Conservation (phyloP, 2,329 filamentous ascomycete species). For the Harringtonia aguacate region DNA sequence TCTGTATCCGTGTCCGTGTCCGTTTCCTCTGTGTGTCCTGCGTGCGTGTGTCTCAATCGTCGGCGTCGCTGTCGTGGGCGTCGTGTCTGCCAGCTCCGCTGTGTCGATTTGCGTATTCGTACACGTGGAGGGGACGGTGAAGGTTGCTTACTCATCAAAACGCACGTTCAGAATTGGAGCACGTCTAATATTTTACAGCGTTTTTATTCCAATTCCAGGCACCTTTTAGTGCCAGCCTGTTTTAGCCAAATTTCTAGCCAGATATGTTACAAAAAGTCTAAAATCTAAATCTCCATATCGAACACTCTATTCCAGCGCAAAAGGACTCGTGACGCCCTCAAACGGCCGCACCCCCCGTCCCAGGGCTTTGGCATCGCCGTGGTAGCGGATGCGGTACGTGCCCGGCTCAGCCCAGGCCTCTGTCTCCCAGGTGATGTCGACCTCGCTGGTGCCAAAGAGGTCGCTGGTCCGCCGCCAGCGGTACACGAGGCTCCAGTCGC, state of each 20-base stretch:
- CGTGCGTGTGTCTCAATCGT: neutral
- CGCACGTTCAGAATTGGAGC: too few species aligned
- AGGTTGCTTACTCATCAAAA: neutral
- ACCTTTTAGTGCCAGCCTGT: neutral
- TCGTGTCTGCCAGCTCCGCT: too few species aligned
- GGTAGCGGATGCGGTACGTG: constrained; percentile 71
- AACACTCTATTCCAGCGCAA: constrained; percentile 23
- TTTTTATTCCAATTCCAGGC: neutral
- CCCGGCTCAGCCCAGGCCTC: constrained; percentile 49
- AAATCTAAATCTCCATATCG: too few species aligned
- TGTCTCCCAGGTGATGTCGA: constrained; percentile 71
- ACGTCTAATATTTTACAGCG: too few species aligned
- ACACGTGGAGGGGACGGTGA: neutral
- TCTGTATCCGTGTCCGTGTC: neutral
- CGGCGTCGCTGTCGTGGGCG: too few species aligned
- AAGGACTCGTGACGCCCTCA: constrained; percentile 53
- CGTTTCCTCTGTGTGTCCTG: neutral
- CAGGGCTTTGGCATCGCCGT: constrained; percentile 66
- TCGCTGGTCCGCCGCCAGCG: constrained; percentile 65
- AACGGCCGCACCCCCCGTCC: constrained; percentile 54
- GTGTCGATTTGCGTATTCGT: too few species aligned
- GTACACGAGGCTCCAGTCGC: constrained; percentile 76
- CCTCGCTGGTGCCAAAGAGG: constrained; percentile 65
- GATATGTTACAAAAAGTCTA: neutral
- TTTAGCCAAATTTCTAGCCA: neutral